A percentile compares a stretch with the other conserved stretches of the same genome.
phyloP scores from a whole-genome alignment of 768 basidiomycete species.

The Tulasnella sp. region DNA sequence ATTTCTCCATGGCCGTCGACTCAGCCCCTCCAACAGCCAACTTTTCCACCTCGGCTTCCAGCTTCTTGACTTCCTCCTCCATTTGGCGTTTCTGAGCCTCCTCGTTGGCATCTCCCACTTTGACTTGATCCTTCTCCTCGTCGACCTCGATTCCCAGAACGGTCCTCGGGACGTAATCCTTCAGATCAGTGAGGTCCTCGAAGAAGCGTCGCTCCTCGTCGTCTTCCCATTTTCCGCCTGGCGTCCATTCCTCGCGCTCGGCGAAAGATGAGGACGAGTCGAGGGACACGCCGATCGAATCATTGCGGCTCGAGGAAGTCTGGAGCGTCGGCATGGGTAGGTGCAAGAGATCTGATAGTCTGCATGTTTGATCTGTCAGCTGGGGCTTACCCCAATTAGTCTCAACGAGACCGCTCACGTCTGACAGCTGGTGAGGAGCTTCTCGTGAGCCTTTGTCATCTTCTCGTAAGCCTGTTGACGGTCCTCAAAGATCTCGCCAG shows the following conservation, averaged over 20 bases:
- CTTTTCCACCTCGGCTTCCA: constrained; percentile 12
- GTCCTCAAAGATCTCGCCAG: constrained; percentile 98
- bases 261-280: constrained; percentile 36
- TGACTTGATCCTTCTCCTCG: constrained; percentile 31
- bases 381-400: neutral
- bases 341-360: constrained; percentile 84
- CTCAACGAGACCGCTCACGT: constrained; percentile 40
- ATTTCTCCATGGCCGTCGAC: constrained; percentile 10
- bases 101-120: constrained; percentile 32
- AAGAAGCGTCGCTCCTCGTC: constrained; percentile 92
- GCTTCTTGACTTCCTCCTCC: constrained; percentile 59
- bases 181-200: constrained; percentile 83
- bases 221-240: constrained; percentile 92
- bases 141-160: constrained; percentile 57
- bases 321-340: constrained; percentile 75
- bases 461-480: constrained; percentile 98
- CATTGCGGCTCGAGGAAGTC: constrained; percentile 56
- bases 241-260: constrained; percentile 44
- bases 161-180: constrained; percentile 81
- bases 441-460: constrained; percentile 94
- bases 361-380: constrained; percentile 25
- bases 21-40: constrained; percentile 18
- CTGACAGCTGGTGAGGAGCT: constrained; percentile 78
- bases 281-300: constrained; percentile 59
- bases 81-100: constrained; percentile 57